These are phyloP conservation scores for Vanrija sp. DNA, from an alignment of 1,284 basidiomycete species.

Conservation along the genomic window DNA sequence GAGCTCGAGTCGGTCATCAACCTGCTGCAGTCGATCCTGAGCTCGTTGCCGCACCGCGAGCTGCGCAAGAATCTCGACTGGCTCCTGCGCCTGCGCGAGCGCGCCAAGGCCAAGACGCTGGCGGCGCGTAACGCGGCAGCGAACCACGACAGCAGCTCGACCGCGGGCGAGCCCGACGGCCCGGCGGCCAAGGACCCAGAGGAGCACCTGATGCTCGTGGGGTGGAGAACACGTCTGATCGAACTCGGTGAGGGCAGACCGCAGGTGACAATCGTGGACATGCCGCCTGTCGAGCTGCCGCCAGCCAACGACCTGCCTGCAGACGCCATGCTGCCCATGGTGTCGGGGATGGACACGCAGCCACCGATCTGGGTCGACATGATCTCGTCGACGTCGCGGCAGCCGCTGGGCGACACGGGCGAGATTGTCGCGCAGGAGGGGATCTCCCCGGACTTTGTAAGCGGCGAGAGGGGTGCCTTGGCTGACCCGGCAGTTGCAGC, in stretches of 20 bases:
- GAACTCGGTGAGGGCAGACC: slow-evolving; percentile 10
- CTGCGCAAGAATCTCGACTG: slow-evolving; percentile 26
- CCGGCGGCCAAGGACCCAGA: background rate
- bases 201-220: slow-evolving; percentile 22
- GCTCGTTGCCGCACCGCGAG: slow-evolving; percentile 8
- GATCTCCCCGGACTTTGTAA: background rate
- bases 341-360: background rate
- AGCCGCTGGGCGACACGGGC: background rate
- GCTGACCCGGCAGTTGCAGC: slow-evolving; percentile 2
- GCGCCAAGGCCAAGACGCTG: background rate
- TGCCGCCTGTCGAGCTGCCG: background rate
- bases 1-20: slow-evolving; percentile 22
- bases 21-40: slow-evolving; percentile 17
- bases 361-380: background rate
- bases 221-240: slow-evolving; percentile 31
- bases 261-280: background rate
- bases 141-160: slow-evolving; percentile 1
- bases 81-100: slow-evolving; percentile 19
- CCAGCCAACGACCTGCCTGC: background rate
- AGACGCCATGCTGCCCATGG: background rate
- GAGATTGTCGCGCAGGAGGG: background rate
- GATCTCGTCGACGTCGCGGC: background rate
- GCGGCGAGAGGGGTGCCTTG: background rate
- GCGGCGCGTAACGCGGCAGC: slow-evolving; percentile 4
- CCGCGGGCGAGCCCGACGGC: background rate